These are phyloP conservation scores for Malus hybrid DNA, from an alignment of 331 rosid species.

Conservation along the genomic window DNA sequence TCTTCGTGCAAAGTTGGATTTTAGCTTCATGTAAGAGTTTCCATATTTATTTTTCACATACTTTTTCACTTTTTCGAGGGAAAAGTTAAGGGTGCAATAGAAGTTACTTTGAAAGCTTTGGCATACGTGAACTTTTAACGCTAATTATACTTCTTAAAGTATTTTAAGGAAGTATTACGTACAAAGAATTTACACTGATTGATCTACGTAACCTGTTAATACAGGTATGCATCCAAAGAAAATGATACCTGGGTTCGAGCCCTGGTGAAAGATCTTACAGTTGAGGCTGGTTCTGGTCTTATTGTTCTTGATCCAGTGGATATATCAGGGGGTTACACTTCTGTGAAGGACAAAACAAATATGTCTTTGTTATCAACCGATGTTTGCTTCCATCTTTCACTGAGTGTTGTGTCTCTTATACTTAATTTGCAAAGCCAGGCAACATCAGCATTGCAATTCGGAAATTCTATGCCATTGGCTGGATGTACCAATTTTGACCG, in stretches of 20 bases:
- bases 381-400: slow-evolving; percentile 86
- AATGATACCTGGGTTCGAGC: slow-evolving; percentile 94
- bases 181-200: not conserved
- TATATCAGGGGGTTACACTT: slow-evolving; percentile 91
- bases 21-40: slow-evolving; percentile 84
- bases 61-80: not conserved
- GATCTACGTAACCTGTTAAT: not conserved
- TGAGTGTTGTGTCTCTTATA: slow-evolving; percentile 80
- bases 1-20: slow-evolving; percentile 92
- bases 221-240: slow-evolving; percentile 93
- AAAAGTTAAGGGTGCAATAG: not conserved
- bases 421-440: slow-evolving; percentile 89
- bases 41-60: not conserved
- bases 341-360: slow-evolving; percentile 88
- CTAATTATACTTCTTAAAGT: not conserved
- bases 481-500: slow-evolving; percentile 78
- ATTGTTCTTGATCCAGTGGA: slow-evolving; percentile 89
- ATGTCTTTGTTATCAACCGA: slow-evolving; percentile 80
- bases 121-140: not conserved
- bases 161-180: not conserved
- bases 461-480: slow-evolving; percentile 68
- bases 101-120: not conserved
- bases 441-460: slow-evolving; percentile 60
- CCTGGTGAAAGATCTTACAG: slow-evolving; percentile 78
- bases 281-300: slow-evolving; percentile 98